Conservation (phyloP, 257 asterid species). For the Coffea eugenioides region DNA sequence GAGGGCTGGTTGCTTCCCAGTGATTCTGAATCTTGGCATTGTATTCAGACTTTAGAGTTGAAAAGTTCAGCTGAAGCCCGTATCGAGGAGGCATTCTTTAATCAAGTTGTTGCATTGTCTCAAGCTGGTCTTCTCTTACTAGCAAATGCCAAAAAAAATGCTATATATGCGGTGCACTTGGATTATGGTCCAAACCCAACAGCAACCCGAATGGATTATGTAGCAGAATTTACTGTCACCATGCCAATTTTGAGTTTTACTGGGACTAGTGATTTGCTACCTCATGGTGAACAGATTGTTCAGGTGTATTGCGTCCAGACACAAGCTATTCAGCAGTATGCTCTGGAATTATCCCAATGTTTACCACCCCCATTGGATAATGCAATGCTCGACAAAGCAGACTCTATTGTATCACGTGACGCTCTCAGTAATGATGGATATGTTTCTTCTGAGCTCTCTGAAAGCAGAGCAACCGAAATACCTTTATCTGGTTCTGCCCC, state of each 20-base stretch:
- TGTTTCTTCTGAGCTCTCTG: conserved; percentile 42
- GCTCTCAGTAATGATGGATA: conserved; percentile 49
- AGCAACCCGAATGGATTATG: conserved; percentile 78
- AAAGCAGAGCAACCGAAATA: conserved; percentile 45
- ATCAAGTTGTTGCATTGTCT: conserved; percentile 90
- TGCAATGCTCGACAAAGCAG: conserved; percentile 56
- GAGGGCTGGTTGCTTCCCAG: conserved; percentile 98
- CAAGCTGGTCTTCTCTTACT: conserved; percentile 73
- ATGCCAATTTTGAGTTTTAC: conserved; percentile 98
- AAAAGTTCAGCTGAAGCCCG: conserved; percentile 65
- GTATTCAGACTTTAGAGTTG: conserved; percentile 79
- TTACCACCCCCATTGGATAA: conserved; percentile 75
- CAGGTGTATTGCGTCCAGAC: conserved; percentile 98
- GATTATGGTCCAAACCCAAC: conserved; percentile 87
- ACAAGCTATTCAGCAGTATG: conserved; percentile 97
- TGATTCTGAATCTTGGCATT: conserved; percentile 89
- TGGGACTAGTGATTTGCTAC: conserved; percentile 74
- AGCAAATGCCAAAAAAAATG: conserved; percentile 95
- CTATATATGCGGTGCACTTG: conserved; percentile 93
- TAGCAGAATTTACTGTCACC: conserved; percentile 88
- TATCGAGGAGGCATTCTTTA: conserved; percentile 80
- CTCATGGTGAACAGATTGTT: conserved; percentile 85
- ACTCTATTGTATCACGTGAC: conserved; percentile 49
- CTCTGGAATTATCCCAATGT: conserved; percentile 88
- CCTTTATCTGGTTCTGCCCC: conserved; percentile 57